phyloP scores from a whole-genome alignment of 495 filamentous ascomycete genomes.

The Penicillium paradoxum region DNA sequence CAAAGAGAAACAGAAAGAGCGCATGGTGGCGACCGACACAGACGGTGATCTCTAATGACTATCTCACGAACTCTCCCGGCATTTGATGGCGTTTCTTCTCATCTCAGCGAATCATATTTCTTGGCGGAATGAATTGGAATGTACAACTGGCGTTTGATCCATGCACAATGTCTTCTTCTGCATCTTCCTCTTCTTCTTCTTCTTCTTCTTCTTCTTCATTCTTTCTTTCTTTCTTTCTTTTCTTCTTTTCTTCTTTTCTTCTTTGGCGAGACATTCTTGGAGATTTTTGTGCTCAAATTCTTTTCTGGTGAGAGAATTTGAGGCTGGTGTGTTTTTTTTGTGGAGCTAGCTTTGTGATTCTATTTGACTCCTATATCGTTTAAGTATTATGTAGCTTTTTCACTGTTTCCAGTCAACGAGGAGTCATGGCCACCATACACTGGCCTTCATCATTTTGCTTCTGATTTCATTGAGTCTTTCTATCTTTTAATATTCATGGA shows the following conservation, averaged over 20 bases:
- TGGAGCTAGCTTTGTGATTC: background rate
- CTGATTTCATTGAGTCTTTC: background rate
- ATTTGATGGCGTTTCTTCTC: conserved; percentile 25
- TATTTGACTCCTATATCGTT: background rate
- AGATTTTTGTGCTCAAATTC: background rate
- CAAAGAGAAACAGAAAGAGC: conserved; percentile 25
- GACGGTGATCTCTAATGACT: conserved; percentile 24
- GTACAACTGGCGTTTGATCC: conserved; percentile 11
- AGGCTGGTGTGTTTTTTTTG: background rate
- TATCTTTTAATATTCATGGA: background rate
- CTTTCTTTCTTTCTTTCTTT: no score
- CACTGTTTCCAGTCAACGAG: background rate
- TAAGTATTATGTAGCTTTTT: background rate
- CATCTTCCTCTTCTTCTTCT: background rate
- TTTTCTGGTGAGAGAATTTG: background rate
- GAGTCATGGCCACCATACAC: background rate
- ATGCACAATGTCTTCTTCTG: conserved; percentile 2
- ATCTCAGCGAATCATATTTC: conserved; percentile 2
- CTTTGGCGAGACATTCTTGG: background rate
- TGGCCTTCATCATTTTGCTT: background rate
- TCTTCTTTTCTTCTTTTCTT: background rate
- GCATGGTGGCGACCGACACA: conserved; percentile 17
- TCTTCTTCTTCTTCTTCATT: background rate
- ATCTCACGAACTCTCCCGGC: conserved; percentile 14
- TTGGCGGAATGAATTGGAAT: background rate